Evolutionary conservation across 352 stramenopile genomes (phyloP), one percentile per base, ranked within the genome.

Genomic region (Phytopythium ostracodes): DNA sequence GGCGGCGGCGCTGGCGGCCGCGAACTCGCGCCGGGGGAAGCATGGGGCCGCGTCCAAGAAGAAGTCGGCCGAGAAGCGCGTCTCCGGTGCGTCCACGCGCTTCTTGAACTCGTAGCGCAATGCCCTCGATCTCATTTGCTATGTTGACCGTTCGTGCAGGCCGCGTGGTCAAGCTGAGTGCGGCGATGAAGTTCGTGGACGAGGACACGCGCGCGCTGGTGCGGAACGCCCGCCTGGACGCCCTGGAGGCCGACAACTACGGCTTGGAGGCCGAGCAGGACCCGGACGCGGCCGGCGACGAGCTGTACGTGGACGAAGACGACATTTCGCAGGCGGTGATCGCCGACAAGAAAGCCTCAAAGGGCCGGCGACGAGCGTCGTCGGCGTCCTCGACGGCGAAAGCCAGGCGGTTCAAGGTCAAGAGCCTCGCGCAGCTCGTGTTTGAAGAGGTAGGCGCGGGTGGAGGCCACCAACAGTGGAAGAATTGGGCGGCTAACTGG

Each of bases 191-290:
- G 60, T 78, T 71, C 47, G 87, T 96, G 40, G 87, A 96, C 64
- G 81, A 91, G 36, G 84, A 91, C 56, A 96, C 87, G n/a, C 75
- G 87, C 9, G 73, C 73, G 58, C 73, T 91, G 63, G 89, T 96
- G 29, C 89, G 81, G 31, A 92, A 95, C 52, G 88, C 88, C 38
- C 84, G 89, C 6, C 53, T 97, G 43, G 89, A 97, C 47, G 86
- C 89, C 25, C 70, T 97, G 9, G 89, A 97, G 72, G 88, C 86
- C 8, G 88, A 97, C 62, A 95, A 96, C 69, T 96, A 94, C 53
- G 81, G 81, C 17, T 76, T 88, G 64, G 86, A 92, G 22, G 77
- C 60, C 31, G 68, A 79, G 5, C 81, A 87, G 42, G 79, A 72
- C 29, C 77, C 76, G 35, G 78, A 73, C 51, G 63, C 73, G 31